Evolutionary conservation across 139 green algal genomes (phyloP), one percentile per base, ranked within the genome.

Genomic region (Desmodesmus armatus): DNA sequence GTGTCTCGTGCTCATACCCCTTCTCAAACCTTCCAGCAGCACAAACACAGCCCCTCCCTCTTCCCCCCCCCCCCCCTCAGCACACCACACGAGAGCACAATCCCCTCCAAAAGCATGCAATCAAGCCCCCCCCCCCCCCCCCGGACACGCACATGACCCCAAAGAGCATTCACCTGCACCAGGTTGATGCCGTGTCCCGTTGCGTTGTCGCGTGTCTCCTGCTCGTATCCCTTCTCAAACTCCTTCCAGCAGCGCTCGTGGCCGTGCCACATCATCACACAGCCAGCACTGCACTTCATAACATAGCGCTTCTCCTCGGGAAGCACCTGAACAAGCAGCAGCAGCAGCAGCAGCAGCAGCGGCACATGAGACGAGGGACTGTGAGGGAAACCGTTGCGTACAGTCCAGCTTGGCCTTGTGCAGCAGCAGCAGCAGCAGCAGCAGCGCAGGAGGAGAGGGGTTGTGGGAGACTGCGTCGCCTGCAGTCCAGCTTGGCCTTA

Each of bases 241-340:
- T 31, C n/a, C 55, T 55, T 43, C 76, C 76, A 82, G 53, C 76
- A 82, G 11, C 44, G 33, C 13, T 44, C 19, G n/a, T 27, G 67
- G 11, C 33, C 11, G 55, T 82, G 76, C 76, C 76, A 82, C 41
- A 73, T 13, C 76, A 82, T 82, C 25, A 58, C 11, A 29, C 76
- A 82, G 55, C 76, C 53, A 41, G 76, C 76, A 47, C 76, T 82
- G 76, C 76, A 82, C 35, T 44, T 44, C 76, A 82, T 82, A 25
- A 33, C 11, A 35, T 58, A 43, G 76, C 76, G 76, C 37, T 65
- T 65, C 55, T 82, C 53, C 6, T 35, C 21, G 25, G 76, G 53
- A 37, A 17, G 27, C 1, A 82, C 27, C 76, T 82, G 55, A 5
- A 82, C 25, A 23, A 40, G n/a, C n/a, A n/a, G n/a, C n/a, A 17